Evolutionary conservation across 208 protist genomes (phyloP).

Genomic region (Leishmania gerbilli): DNA sequence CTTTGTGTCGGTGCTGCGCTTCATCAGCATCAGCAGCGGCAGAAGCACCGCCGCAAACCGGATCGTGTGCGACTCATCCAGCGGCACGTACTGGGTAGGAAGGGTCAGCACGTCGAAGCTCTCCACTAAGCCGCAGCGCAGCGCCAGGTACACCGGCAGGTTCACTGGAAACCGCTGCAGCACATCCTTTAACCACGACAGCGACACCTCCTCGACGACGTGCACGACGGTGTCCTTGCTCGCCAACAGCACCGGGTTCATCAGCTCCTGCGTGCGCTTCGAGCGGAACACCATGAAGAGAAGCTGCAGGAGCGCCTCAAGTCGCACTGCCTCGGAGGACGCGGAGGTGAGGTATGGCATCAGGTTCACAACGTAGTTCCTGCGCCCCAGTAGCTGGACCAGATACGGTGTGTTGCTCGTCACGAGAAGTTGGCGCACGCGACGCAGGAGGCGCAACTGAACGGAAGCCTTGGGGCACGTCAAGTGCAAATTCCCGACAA

Average conservation of each 20-base stretch:
- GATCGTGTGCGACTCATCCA: slow-evolving; percentile 43
- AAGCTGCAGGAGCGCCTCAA: slow-evolving; percentile 72
- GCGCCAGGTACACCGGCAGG: slow-evolving; percentile 52
- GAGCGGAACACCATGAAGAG: slow-evolving; percentile 70
- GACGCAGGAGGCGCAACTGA: slow-evolving; percentile 36
- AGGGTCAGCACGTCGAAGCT: slow-evolving; percentile 50
- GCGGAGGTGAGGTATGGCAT: slow-evolving; percentile 61
- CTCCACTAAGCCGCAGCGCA: slow-evolving; percentile 72
- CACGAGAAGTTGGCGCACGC: slow-evolving; percentile 65
- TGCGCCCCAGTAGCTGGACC: slow-evolving; percentile 59
- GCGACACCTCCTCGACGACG: slow-evolving; percentile 59
- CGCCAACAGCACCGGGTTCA: slow-evolving; percentile 65
- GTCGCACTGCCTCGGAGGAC: slow-evolving; percentile 34
- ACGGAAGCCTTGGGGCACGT: slow-evolving; percentile 28
- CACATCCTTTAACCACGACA: slow-evolving; percentile 71
- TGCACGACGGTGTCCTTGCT: slow-evolving; percentile 60
- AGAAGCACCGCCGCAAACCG: slow-evolving; percentile 53
- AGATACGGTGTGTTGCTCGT: slow-evolving; percentile 43
- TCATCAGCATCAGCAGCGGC: slow-evolving; percentile 64
- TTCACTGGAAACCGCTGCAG: slow-evolving; percentile 38
- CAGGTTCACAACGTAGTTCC: slow-evolving; percentile 55
- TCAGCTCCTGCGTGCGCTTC: slow-evolving; percentile 70
- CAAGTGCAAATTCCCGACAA: slow-evolving; percentile 43
- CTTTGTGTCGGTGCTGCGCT: slow-evolving; percentile 35
- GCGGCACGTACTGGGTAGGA: slow-evolving; percentile 33